phyloP scores from a whole-genome alignment of 169 alveolate genomes.

The Plasmodium vinckei region DNA sequence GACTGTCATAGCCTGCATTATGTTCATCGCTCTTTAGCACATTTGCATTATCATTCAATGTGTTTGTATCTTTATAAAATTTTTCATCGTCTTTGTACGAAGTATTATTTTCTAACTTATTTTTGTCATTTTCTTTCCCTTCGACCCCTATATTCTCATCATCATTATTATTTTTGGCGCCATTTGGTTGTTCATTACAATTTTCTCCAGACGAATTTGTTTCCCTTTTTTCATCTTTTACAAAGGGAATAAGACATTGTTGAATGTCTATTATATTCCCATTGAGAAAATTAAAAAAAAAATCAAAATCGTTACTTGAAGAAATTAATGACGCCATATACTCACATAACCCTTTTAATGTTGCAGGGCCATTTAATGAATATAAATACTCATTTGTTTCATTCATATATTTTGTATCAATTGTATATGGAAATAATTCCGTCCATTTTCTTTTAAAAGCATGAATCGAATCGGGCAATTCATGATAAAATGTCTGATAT shows the following conservation, averaged over 20 bases:
- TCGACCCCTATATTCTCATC: background rate
- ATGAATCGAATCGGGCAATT: constrained; percentile 85
- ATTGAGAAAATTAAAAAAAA: constrained; percentile 55
- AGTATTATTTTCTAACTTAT: background rate
- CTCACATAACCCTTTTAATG: constrained; percentile 85
- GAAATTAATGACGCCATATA: constrained; percentile 76
- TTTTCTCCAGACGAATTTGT: background rate
- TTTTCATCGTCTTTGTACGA: background rate
- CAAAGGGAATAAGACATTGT: constrained; percentile 55
- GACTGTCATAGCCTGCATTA: constrained; percentile 91
- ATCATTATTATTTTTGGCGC: background rate
- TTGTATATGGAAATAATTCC: constrained; percentile 82
- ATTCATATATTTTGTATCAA: constrained; percentile 88
- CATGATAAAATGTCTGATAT: constrained; percentile 89
- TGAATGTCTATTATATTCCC: constrained; percentile 42
- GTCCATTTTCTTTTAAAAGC: constrained; percentile 88
- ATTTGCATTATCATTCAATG: constrained; percentile 5
- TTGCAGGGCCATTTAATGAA: constrained; percentile 83
- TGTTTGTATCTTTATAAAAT: background rate
- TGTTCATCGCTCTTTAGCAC: constrained; percentile 79
- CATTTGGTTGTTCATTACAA: background rate
- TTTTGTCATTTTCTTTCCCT: background rate
- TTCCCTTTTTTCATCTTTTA: background rate
- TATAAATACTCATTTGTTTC: constrained; percentile 86
- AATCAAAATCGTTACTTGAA: constrained; percentile 53